A percentile compares a stretch with the other conserved stretches of the same genome.
Conservation (phyloP, 2,329 filamentous ascomycete genomes). For the Colletotrichum musicola region DNA sequence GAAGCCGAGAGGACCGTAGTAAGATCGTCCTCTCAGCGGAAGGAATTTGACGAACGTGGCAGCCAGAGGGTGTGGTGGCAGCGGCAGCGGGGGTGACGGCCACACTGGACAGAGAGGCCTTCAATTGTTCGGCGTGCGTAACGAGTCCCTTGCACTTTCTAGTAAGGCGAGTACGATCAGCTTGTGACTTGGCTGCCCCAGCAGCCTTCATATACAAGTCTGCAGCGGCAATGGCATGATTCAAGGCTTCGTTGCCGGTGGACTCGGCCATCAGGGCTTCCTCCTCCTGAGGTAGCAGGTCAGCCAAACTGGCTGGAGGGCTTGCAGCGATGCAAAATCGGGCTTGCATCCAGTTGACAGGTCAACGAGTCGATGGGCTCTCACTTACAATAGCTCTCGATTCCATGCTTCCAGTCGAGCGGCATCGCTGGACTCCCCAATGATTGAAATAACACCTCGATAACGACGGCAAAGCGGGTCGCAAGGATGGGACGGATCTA, state of each 20-base stretch:
- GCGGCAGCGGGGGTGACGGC: not conserved
- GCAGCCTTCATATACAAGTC: conserved; percentile 87
- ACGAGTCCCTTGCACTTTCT: conserved; percentile 78
- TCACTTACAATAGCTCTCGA: conserved; percentile 34
- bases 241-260: conserved; percentile 70
- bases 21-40: conserved; percentile 82
- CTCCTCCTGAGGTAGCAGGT: conserved; percentile 47
- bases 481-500: not conserved
- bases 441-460: not conserved
- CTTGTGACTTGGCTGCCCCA: conserved; percentile 68
- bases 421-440: conserved; percentile 5
- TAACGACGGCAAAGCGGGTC: not conserved
- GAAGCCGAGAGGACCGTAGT: conserved; percentile 81
- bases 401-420: conserved; percentile 28
- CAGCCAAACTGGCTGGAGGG: no score
- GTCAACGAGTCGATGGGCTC: not conserved
- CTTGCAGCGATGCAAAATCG: no score
- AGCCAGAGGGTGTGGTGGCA: conserved; percentile 7
- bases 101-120: conserved; percentile 55
- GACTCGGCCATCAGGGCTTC: conserved; percentile 53
- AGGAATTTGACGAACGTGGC: conserved; percentile 69
- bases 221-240: conserved; percentile 80
- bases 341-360: no score
- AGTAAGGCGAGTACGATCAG: conserved; percentile 76
- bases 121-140: conserved; percentile 80